phyloP scores from a whole-genome alignment of 345 rosid genomes.

The Eucalyptus brandiana region DNA sequence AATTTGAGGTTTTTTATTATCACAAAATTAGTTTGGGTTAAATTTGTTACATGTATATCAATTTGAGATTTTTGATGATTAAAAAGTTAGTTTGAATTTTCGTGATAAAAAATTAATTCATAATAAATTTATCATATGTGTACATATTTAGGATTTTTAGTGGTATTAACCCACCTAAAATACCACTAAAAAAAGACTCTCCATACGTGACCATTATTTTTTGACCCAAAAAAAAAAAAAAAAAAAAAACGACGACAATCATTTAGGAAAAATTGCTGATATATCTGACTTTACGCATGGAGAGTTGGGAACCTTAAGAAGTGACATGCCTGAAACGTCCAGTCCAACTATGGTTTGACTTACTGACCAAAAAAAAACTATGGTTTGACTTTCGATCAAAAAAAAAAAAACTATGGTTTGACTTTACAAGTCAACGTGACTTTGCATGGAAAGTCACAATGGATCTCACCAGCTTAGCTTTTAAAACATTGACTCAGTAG shows the following conservation, averaged over 20 bases:
- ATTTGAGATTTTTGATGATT: too few relatives aligned
- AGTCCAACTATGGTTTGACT: not conserved
- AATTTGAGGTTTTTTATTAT: too few relatives aligned
- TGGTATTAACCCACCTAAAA: too few relatives aligned
- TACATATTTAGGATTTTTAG: too few relatives aligned
- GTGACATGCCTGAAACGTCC: not conserved
- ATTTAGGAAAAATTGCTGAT: not conserved
- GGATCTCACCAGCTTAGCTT: not conserved
- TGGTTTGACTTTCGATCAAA: not conserved
- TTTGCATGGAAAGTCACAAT: not conserved
- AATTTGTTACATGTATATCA: too few relatives aligned
- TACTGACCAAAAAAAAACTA: not conserved
- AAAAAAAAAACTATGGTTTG: not conserved
- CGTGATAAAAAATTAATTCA: too few relatives aligned
- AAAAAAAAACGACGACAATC: not conserved
- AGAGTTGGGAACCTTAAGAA: not conserved
- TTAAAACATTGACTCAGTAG: too few relatives aligned
- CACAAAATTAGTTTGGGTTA: too few relatives aligned
- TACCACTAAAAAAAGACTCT: too few relatives aligned
- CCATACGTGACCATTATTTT: accelerated
- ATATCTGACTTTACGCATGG: not conserved
- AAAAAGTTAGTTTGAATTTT: too few relatives aligned
- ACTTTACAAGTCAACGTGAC: not conserved
- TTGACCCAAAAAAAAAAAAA: too few relatives aligned
- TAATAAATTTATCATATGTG: too few relatives aligned